phyloP scores from a whole-genome alignment of 2,329 filamentous ascomycete genomes.

The Phaeosphaeriaceae sp. region DNA sequence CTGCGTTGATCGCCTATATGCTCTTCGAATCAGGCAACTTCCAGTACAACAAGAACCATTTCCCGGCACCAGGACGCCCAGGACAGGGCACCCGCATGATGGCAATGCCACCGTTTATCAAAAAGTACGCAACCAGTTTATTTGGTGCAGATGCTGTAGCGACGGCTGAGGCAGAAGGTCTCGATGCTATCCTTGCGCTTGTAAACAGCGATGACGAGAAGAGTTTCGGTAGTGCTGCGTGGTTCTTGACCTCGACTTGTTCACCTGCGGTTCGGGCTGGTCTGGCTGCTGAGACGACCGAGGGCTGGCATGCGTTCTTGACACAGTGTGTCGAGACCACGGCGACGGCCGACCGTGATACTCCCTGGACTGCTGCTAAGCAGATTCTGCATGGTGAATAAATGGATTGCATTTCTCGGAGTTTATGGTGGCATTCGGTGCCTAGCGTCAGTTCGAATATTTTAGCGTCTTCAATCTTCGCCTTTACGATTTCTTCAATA shows the following conservation, averaged over 20 bases:
- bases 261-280: slow-evolving; percentile 48
- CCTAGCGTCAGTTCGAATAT: too few relatives aligned
- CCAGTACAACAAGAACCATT: slow-evolving; percentile 73
- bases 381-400: slow-evolving; percentile 14
- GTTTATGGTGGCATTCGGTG: too few relatives aligned
- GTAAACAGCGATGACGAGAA: slow-evolving; percentile 55
- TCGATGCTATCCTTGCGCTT: slow-evolving; percentile 56
- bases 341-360: slow-evolving; percentile 53
- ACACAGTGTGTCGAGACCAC: slow-evolving; percentile 60
- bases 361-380: slow-evolving; percentile 58
- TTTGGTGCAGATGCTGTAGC: slow-evolving; percentile 40
- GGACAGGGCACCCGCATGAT: slow-evolving; percentile 77
- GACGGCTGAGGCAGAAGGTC: slow-evolving; percentile 26
- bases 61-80: slow-evolving; percentile 57
- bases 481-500: too few relatives aligned
- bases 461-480: too few relatives aligned
- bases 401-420: not conserved
- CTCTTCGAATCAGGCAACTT: slow-evolving; percentile 74
- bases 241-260: slow-evolving; percentile 67
- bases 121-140: slow-evolving; percentile 61
- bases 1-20: slow-evolving; percentile 73
- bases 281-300: slow-evolving; percentile 55
- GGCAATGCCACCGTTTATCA: slow-evolving; percentile 64
- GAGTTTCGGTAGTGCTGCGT: slow-evolving; percentile 65
- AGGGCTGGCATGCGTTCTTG: slow-evolving; percentile 62